Evolutionary conservation across 495 filamentous ascomycete genomes (phyloP).

Genomic region (Penicillium ochrochloron): DNA sequence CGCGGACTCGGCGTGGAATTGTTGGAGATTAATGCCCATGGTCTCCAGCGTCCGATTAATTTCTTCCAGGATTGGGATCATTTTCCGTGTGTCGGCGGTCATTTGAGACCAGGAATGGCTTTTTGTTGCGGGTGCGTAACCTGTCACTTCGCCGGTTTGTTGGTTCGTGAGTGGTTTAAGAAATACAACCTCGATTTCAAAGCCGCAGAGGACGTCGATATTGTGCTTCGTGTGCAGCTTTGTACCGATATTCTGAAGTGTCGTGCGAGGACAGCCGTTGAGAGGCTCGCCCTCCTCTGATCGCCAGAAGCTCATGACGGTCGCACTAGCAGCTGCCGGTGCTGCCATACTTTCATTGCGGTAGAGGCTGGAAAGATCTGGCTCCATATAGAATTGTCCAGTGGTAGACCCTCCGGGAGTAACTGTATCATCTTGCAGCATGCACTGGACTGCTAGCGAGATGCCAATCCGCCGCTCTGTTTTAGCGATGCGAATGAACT

Average conservation of each 20-base stretch:
- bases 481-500: slow-evolving; percentile 62
- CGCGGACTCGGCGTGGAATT: slow-evolving; percentile 78
- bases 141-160: slow-evolving; percentile 21
- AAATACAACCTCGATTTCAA: slow-evolving; percentile 84
- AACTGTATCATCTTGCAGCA: slow-evolving; percentile 57
- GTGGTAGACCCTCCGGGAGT: slow-evolving; percentile 44
- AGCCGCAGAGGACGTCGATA: slow-evolving; percentile 68
- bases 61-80: slow-evolving; percentile 64
- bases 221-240: slow-evolving; percentile 41
- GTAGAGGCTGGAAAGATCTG: slow-evolving; percentile 61
- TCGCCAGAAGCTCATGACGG: slow-evolving; percentile 62
- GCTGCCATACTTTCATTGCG: slow-evolving; percentile 52
- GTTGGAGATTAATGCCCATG: slow-evolving; percentile 68
- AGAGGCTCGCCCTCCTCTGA: slow-evolving; percentile 41
- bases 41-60: slow-evolving; percentile 60
- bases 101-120: slow-evolving; percentile 59
- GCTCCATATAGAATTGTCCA: slow-evolving; percentile 65
- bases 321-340: slow-evolving; percentile 45
- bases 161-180: slow-evolving; percentile 42
- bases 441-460: slow-evolving; percentile 54
- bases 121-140: slow-evolving; percentile 30
- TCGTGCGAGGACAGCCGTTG: slow-evolving; percentile 61
- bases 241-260: slow-evolving; percentile 58
- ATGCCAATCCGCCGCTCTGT: slow-evolving; percentile 60
- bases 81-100: slow-evolving; percentile 40